phyloP scores from a whole-genome alignment of 1,284 basidiomycete species.

The Microstroma glucosiphilum region DNA sequence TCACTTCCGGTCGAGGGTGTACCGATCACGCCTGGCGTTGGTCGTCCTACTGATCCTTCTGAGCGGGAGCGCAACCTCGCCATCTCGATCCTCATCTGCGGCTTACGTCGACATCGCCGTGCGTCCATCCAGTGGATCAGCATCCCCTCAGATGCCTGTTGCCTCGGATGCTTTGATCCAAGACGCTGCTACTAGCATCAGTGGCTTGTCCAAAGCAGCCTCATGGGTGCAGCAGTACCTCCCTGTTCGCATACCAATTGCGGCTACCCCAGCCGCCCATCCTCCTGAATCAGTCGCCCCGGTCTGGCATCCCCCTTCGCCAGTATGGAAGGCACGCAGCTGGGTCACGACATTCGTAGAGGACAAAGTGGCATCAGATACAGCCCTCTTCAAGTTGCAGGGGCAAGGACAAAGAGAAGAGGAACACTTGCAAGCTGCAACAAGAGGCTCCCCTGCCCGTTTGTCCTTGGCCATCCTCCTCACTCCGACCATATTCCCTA shows the following conservation, averaged over 20 bases:
- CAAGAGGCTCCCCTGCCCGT: not conserved
- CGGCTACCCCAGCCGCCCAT: too few relatives aligned
- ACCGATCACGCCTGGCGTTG: not conserved
- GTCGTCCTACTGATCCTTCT: not conserved
- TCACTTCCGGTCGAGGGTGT: conserved; percentile 1
- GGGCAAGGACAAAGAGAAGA: too few relatives aligned
- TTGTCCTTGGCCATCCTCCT: not conserved
- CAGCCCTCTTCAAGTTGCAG: too few relatives aligned
- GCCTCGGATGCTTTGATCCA: too few relatives aligned
- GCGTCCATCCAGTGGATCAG: too few relatives aligned
- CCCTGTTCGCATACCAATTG: too few relatives aligned
- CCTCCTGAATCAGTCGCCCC: too few relatives aligned
- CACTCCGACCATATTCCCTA: not conserved
- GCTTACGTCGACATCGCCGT: not conserved
- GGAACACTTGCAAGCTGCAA: too few relatives aligned
- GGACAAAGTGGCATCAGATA: not conserved
- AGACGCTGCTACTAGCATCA: too few relatives aligned
- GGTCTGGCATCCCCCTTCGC: not conserved
- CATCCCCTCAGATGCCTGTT: too few relatives aligned
- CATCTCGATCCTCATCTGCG: not conserved
- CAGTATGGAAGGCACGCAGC: not conserved
- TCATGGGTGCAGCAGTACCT: too few relatives aligned
- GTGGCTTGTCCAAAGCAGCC: too few relatives aligned
- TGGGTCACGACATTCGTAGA: not conserved
- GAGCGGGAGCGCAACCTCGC: conserved; percentile 2